Evolutionary conservation across 495 filamentous ascomycete genomes (phyloP).

Genomic region (Penicillium steckii): DNA sequence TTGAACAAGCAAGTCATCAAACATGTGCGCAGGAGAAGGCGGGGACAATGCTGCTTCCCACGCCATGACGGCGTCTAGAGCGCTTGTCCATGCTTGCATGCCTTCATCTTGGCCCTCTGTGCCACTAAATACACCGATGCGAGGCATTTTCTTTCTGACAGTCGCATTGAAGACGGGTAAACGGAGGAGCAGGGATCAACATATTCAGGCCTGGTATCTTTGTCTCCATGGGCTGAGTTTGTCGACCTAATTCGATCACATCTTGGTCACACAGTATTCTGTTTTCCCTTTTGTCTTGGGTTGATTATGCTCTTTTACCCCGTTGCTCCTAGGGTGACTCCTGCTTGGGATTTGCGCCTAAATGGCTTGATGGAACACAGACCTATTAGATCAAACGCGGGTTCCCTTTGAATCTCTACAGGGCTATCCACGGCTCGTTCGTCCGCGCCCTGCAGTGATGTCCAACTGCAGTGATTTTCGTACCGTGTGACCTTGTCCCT

Average conservation of each 20-base stretch:
- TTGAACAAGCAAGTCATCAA: slow-evolving; percentile 25
- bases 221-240: slow-evolving; percentile 1
- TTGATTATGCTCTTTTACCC: not conserved
- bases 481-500: slow-evolving; percentile 22
- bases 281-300: not conserved
- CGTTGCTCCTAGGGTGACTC: slow-evolving; percentile 16
- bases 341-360: slow-evolving; percentile 10
- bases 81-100: slow-evolving; percentile 31
- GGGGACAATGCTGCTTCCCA: slow-evolving; percentile 9
- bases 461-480: slow-evolving; percentile 32
- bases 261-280: slow-evolving; percentile 7
- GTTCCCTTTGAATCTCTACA: slow-evolving; percentile 8
- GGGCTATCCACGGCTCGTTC: slow-evolving; percentile 21
- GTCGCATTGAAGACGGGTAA: slow-evolving; percentile 22
- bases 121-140: slow-evolving; percentile 12
- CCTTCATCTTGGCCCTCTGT: slow-evolving; percentile 3
- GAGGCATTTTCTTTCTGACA: slow-evolving; percentile 14
- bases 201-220: not conserved
- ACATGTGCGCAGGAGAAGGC: slow-evolving; percentile 17
- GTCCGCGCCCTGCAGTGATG: slow-evolving; percentile 38
- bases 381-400: slow-evolving; percentile 4
- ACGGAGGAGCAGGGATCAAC: slow-evolving; percentile 16
- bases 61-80: slow-evolving; percentile 35
- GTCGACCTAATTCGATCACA: slow-evolving; percentile 1
- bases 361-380: slow-evolving; percentile 12